These are phyloP conservation scores for Panaeolus cyanescens DNA, from an alignment of 768 basidiomycete genomes.

Conservation along the genomic window DNA sequence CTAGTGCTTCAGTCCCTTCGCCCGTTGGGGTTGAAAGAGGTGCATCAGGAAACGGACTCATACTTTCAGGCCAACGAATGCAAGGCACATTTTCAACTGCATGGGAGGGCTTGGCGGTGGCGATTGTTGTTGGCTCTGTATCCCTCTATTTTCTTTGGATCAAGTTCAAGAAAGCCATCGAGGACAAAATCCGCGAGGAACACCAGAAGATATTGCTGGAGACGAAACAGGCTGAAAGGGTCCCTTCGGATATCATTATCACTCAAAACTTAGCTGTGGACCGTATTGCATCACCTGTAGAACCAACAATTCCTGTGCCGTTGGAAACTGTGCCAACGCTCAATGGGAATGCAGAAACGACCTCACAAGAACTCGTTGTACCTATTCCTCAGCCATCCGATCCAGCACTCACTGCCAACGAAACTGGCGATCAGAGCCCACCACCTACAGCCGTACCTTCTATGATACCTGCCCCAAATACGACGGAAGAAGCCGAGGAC, in stretches of 20 bases:
- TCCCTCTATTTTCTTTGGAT: constrained; percentile 34
- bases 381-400: not conserved
- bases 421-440: not conserved
- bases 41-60: not conserved
- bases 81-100: not conserved
- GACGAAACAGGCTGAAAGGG: not conserved
- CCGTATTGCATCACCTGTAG: not conserved
- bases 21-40: not conserved
- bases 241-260: not conserved
- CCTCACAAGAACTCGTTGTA: not conserved
- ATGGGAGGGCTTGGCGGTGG: constrained; percentile 25
- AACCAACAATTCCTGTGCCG: not conserved
- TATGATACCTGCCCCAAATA: not conserved
- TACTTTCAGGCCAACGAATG: not conserved
- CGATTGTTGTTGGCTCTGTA: constrained; percentile 25
- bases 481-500: constrained; percentile 6
- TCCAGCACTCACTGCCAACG: not conserved
- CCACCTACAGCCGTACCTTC: not conserved
- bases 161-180: constrained; percentile 13
- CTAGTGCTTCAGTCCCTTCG: not conserved
- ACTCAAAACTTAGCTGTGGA: not conserved
- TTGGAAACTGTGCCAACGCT: not conserved
- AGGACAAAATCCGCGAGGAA: constrained; percentile 1
- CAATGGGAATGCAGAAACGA: not conserved
- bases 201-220: not conserved